These are phyloP conservation scores for Voacanga thouarsii DNA, from an alignment of 257 asterid genomes.

Conservation along the genomic window DNA sequence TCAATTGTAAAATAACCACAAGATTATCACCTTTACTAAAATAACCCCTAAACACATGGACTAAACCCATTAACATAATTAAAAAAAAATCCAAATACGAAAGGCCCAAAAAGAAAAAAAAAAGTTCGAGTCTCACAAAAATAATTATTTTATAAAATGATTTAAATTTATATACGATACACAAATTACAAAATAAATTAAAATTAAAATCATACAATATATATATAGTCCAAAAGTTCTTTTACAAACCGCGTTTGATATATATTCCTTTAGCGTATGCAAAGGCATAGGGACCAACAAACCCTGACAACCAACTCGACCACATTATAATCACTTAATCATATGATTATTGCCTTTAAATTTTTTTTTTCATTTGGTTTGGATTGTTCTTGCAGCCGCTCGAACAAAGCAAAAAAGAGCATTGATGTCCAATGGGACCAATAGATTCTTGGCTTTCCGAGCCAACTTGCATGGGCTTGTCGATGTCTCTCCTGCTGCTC, in stretches of 20 bases:
- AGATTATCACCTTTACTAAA: too few relatives aligned
- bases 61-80: too few relatives aligned
- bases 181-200: too few relatives aligned
- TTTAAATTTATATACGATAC: too few relatives aligned
- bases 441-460: not conserved
- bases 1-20: too few relatives aligned
- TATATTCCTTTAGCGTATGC: slow-evolving; percentile 1
- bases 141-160: too few relatives aligned
- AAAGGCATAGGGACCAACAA: not conserved
- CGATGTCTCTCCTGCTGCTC: not conserved
- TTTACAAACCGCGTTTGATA: not conserved
- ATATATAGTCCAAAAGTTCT: not conserved
- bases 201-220: not conserved
- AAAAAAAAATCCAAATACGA: too few relatives aligned
- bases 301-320: not conserved
- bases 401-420: not conserved
- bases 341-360: not conserved
- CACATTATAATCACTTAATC: slow-evolving; percentile 5
- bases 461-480: slow-evolving; percentile 1
- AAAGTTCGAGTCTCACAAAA: too few relatives aligned
- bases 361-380: not conserved
- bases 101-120: too few relatives aligned
- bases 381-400: not conserved
- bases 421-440: not conserved
- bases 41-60: too few relatives aligned